Base-by-base conservation (phyloP, 2,329 filamentous ascomycete species). In the Botrytis galanthina region DNA sequence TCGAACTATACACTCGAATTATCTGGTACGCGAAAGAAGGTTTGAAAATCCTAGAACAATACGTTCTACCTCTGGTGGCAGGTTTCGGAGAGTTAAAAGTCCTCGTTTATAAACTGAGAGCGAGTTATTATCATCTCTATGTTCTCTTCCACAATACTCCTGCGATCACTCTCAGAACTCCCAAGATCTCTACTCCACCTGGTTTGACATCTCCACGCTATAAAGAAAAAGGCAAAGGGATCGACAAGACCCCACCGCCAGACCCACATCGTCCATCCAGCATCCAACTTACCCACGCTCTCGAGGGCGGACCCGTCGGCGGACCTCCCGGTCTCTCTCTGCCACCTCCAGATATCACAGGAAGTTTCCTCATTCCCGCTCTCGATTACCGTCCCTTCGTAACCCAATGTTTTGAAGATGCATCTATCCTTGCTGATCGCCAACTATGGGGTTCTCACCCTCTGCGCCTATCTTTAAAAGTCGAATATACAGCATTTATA, bases 101-200 rank as follows among this genome's bases (percentile, higher is more conserved):
- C 62, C 87, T 99, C 76, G 91, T 93, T 32, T 93, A 94, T 81
- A 99, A 98, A 83, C 87, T 99, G 22, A 91, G 94, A 74, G 96
- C 96, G 26, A 97, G 94, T 32, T 97, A 98, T 81, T 96, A 97
- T 79, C 95, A 99, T 84, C 94, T 99, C 77, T 97, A 97, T 82
- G 96, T 97, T 71, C 88, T 98, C 20, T 98, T 98, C 81, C 94
- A 98, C 84, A 98, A 98, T 83, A 90, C 93, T 71, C 95, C 95
- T 0, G 87, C 92, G 0, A 88, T 97, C 63, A 78, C 54, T 14
- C 72, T 80, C 37, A 78, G 76, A 73, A 61, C 73, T 12, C 59
- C 71, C 74, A 79, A 77, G 77, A 78, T 82, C 78, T 84, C 79
- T 78, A 88, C 84, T 10, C 80, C 80, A 63, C 80, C 80, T 29